Base-by-base conservation (phyloP, 2,329 filamentous ascomycete species). In the Emergomyces africanus region DNA sequence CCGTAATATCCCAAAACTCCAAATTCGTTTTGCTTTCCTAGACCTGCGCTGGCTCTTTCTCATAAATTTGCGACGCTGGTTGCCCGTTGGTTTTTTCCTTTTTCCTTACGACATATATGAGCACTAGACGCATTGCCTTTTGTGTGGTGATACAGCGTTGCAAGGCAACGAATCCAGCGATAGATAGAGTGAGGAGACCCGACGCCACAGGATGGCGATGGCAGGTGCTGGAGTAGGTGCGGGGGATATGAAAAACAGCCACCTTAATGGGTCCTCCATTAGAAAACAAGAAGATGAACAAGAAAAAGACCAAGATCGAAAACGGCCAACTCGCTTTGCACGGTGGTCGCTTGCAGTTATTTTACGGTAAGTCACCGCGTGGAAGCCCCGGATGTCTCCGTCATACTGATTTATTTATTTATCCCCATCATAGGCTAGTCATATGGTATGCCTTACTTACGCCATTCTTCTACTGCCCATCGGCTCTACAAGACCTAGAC, bases 391-490 rank as follows among this genome's bases (percentile, higher is more conserved):
- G 5, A 30, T n/a, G 23, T 44, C 23, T 37, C 5, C 25, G 25
- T 30, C 23, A 30, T 55, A 20, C 53, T 55, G 25, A 55, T 44
- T 33, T 5, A 15, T 54, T 25, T 54, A n/a, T n/a, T n/a, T n/a
- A n/a, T n/a, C 20, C 25, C 20, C 18, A 33, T 6, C 58, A 54
- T 62, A 92, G 92, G 68, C 72, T 96, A 50, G 72, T 86, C 60
- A 87, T 89, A 23, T 99, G 92, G 92, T 95, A 94, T 71, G 81
- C 85, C 41, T 84, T 97, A 64, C 73, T 90, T 62, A 94, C 88
- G 28, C 77, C 94, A 59, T 74, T 92, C 61, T 88, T 99, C 71
- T 83, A 86, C 62, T 99, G 92, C 72, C 92, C 92, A 14, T 78
- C 84, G 2, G 83, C 82, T 9, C 74, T 86, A 61, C 81, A 85